A percentile compares a stretch with the other conserved stretches of the same genome.
Evolutionary conservation across 768 basidiomycete genomes (phyloP).

Genomic region (Phylloporus sp.): DNA sequence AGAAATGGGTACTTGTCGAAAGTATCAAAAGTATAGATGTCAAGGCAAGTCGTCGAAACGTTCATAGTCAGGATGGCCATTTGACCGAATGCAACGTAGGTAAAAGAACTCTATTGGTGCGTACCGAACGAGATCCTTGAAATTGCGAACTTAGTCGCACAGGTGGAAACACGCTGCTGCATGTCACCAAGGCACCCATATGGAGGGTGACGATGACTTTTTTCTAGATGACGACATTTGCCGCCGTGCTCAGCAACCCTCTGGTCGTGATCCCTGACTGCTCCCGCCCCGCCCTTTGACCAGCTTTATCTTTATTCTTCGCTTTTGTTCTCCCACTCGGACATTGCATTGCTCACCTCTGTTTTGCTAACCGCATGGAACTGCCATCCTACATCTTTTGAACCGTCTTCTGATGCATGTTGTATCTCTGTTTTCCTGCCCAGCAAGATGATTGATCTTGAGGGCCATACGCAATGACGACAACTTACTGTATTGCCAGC

Average conservation of each 20-base stretch:
- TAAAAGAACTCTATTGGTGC: slow-evolving; percentile 73
- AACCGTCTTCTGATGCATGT: not conserved
- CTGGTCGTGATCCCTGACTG: not conserved
- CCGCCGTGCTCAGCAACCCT: slow-evolving; percentile 17
- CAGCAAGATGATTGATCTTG: not conserved
- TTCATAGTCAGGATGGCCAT: not conserved
- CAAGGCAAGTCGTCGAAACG: slow-evolving; percentile 42
- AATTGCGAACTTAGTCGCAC: slow-evolving; percentile 5
- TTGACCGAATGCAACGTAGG: slow-evolving; percentile 33
- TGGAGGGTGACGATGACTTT: slow-evolving; percentile 53
- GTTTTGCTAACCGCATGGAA: slow-evolving; percentile 12
- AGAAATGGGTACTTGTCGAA: slow-evolving; percentile 66
- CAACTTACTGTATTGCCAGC: not conserved
- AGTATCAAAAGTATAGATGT: slow-evolving; percentile 69
- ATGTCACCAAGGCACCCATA: slow-evolving; percentile 59
- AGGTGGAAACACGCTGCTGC: slow-evolving; percentile 84
- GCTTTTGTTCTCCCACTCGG: slow-evolving; percentile 2
- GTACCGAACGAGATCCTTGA: slow-evolving; percentile 20
- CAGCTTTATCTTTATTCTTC: slow-evolving; percentile 9
- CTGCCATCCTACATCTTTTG: not conserved
- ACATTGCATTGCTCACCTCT: slow-evolving; percentile 11
- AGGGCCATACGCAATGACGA: not conserved
- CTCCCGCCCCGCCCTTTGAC: not conserved
- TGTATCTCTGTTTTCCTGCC: slow-evolving; percentile 2
- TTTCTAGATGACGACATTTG: slow-evolving; percentile 52